Percentiles rank a stretch among this genome's conserved stretches.
phyloP scores from a whole-genome alignment of 23 red algal species.

The Chondrus crispus region DNA sequence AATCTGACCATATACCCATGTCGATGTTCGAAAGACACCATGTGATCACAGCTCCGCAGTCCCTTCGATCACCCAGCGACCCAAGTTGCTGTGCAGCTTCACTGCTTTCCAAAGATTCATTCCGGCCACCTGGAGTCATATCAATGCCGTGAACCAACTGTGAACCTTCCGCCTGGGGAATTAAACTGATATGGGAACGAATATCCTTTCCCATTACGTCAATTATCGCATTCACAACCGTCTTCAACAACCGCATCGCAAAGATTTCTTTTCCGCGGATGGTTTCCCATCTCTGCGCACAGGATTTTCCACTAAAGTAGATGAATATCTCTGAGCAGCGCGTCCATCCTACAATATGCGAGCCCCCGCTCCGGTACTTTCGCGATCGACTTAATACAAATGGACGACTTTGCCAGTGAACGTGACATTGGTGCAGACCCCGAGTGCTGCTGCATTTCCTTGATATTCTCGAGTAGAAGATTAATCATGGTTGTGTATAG shows the following conservation, averaged over 20 bases:
- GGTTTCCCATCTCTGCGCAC: conserved; percentile 37
- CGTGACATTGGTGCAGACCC: neutral
- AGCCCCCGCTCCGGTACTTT: conserved; percentile 61
- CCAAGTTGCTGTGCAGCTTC: too few species aligned
- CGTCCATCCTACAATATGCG: conserved; percentile 33
- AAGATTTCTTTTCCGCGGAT: conserved; percentile 55
- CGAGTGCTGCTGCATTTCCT: conserved; percentile 16
- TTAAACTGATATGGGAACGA: conserved; percentile 23
- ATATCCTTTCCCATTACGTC: conserved; percentile 49
- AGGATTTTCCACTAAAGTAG: conserved; percentile 51
- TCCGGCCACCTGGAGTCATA: conserved; percentile 8
- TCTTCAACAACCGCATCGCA: conserved; percentile 62
- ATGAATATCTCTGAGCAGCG: conserved; percentile 61
- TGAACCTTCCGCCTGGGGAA: conserved; percentile 49
- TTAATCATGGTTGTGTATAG: conserved; percentile 58
- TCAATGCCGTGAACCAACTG: conserved; percentile 57
- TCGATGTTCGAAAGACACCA: too few species aligned
- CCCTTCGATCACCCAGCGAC: too few species aligned
- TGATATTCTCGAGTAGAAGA: conserved; percentile 45
- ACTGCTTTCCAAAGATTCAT: neutral
- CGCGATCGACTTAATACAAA: conserved; percentile 64
- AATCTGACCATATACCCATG: too few species aligned
- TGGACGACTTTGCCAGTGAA: conserved; percentile 48
- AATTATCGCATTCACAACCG: conserved; percentile 58
- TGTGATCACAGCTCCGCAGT: too few species aligned